Conservation (phyloP, 2,329 filamentous ascomycete genomes). For the Aschersonia sp. region DNA sequence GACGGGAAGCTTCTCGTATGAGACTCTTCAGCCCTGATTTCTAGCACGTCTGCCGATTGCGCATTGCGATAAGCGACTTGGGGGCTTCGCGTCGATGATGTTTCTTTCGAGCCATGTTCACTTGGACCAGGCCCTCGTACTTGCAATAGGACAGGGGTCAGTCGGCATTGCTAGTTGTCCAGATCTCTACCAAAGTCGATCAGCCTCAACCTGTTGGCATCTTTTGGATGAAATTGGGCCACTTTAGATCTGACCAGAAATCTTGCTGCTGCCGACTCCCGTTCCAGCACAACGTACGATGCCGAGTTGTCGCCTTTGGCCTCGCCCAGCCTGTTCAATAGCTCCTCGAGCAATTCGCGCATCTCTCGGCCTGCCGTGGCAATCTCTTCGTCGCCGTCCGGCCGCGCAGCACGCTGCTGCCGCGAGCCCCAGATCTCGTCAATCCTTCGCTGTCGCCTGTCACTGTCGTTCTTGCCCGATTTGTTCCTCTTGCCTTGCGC, state of each 20-base stretch:
- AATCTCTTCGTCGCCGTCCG: constrained; percentile 27
- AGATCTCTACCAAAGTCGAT: constrained; percentile 51
- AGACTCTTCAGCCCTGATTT: too few relatives aligned
- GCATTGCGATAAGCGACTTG: too few relatives aligned
- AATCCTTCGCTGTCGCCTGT: constrained; percentile 43
- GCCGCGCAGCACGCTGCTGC: constrained; percentile 8
- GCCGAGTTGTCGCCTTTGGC: constrained; percentile 38
- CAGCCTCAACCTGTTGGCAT: constrained; percentile 43
- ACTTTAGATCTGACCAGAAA: constrained; percentile 52
- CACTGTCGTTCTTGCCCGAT: constrained; percentile 16
- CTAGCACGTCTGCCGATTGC: too few relatives aligned
- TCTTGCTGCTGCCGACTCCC: constrained; percentile 47
- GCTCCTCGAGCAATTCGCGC: constrained; percentile 42
- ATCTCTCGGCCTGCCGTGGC: constrained; percentile 40
- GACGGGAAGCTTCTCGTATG: too few relatives aligned
- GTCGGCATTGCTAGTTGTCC: constrained; percentile 25
- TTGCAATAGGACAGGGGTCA: too few relatives aligned
- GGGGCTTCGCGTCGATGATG: too few relatives aligned
- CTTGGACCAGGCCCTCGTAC: too few relatives aligned
- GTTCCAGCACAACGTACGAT: constrained; percentile 41
- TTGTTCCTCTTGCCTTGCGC: constrained; percentile 41
- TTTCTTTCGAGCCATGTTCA: too few relatives aligned
- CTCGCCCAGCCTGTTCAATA: constrained; percentile 43
- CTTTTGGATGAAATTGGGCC: constrained; percentile 50
- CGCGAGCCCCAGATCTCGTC: constrained; percentile 46